Percentiles rank a stretch among this genome's conserved stretches.
phyloP scores from a whole-genome alignment of 139 green algal species.

The Haematococcus sp. region DNA sequence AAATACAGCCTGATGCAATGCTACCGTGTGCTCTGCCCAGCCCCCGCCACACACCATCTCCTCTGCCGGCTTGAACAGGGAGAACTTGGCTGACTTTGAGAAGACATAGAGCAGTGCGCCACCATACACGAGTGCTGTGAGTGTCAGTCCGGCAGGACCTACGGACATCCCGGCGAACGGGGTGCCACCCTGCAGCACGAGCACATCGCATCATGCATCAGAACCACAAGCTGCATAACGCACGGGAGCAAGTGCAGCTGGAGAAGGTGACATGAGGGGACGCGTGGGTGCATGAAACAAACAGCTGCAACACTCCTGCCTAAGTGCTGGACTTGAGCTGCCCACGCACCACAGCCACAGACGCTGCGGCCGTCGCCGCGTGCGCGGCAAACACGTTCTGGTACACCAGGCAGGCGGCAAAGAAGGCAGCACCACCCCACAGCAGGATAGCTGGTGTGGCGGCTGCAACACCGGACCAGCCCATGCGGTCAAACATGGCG shows the following conservation, averaged over 20 bases:
- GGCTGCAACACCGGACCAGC: constrained; percentile 76
- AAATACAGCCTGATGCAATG: too few species aligned
- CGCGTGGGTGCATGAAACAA: too few species aligned
- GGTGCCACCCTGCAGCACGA: too few species aligned
- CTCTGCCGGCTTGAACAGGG: constrained; percentile 93
- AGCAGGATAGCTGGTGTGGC: constrained; percentile 68
- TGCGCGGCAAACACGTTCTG: constrained; percentile 23
- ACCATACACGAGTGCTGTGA: constrained; percentile 58
- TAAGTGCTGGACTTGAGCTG: too few species aligned
- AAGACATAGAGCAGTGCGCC: constrained; percentile 82
- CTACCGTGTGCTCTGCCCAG: neutral
- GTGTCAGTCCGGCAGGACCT: constrained; percentile 7
- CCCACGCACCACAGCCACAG: neutral
- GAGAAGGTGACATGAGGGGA: too few species aligned
- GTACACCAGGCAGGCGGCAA: constrained; percentile 68
- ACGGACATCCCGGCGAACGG: too few species aligned
- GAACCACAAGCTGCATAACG: neutral
- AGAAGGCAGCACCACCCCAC: constrained; percentile 71
- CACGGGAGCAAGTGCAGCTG: neutral
- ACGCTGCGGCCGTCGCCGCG: neutral
- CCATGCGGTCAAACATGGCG: constrained; percentile 75
- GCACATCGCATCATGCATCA: too few species aligned
- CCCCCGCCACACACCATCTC: constrained; percentile 70
- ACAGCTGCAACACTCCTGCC: too few species aligned
- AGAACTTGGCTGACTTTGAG: constrained; percentile 83